A percentile compares a stretch with the other conserved stretches of the same genome.
These are phyloP conservation scores for Hyaloraphidium curvatum DNA, from an alignment of 192 early-diverging fungal species.

Conservation along the genomic window DNA sequence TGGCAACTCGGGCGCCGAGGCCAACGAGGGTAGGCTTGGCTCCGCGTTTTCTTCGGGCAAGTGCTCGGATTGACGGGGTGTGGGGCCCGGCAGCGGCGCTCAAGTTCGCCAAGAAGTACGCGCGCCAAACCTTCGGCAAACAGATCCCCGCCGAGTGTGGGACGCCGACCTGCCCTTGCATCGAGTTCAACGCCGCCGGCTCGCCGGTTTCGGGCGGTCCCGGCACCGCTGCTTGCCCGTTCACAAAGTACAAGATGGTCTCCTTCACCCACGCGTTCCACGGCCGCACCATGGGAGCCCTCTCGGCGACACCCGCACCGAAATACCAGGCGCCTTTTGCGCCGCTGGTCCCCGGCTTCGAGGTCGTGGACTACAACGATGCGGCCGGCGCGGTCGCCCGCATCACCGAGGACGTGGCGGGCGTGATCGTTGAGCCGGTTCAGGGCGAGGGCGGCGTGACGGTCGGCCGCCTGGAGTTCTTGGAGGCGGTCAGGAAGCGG, in stretches of 20 bases:
- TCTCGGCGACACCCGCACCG: slow-evolving; percentile 78
- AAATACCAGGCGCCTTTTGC: slow-evolving; percentile 92
- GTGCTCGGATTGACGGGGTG: no score
- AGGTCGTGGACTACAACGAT: slow-evolving; percentile 53
- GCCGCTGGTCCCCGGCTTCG: slow-evolving; percentile 76
- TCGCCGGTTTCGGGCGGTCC: no score
- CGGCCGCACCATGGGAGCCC: slow-evolving; percentile 84
- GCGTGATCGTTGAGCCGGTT: slow-evolving; percentile 87
- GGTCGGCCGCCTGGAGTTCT: slow-evolving; percentile 47
- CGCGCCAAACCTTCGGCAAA: slow-evolving; percentile 22
- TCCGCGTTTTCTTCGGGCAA: not conserved
- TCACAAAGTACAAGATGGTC: slow-evolving; percentile 48
- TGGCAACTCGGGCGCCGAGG: slow-evolving; percentile 92
- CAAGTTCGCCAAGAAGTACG: slow-evolving; percentile 90
- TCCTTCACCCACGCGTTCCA: slow-evolving; percentile 89
- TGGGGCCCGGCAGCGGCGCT: slow-evolving; percentile 45
- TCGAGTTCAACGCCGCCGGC: not conserved
- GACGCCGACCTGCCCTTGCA: not conserved
- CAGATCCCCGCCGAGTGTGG: no score
- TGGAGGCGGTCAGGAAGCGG: slow-evolving; percentile 49
- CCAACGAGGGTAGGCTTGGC: slow-evolving; percentile 81
- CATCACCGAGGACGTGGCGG: slow-evolving; percentile 65
- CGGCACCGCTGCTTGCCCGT: no score
- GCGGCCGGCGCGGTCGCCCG: slow-evolving; percentile 30
- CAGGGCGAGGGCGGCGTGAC: slow-evolving; percentile 93